Base-by-base conservation (phyloP, 371 early-diverging fungal species). In the Mucor indicus region DNA sequence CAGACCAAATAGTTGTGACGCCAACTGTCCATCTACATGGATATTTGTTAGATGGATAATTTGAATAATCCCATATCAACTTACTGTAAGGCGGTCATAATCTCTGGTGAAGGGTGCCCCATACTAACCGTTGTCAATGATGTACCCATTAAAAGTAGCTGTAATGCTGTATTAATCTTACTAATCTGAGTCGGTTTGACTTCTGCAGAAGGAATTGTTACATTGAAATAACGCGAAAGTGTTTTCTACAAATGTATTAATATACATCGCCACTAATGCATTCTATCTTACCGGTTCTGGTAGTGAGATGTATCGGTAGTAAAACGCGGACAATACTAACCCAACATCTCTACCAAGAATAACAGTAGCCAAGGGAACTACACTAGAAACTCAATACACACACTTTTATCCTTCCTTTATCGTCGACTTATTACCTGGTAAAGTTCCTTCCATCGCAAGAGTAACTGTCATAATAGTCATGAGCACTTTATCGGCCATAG, bases 401-500 rank as follows among this genome's bases (percentile, higher is more conserved):
- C n/a, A n/a, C n/a, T n/a, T n/a, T n/a, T n/a, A n/a, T n/a, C n/a
- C n/a, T n/a, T n/a, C n/a, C n/a, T n/a, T n/a, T 6, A 29, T 29
- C 12, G 6, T 8, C 30, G 8, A 29, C 30, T 33, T 11, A 7
- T 33, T 73, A 90, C 92, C 53, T 25, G 98, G 95, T 41, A 98
- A 54, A 40, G 92, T 66, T 11, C 82, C 81, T 23, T 84, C 79
- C 58, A 79, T 79, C 4, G 85, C 80, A 44, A 96, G 62, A 21
- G 94, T 85, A 3, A 94, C 75, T 9, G 92, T 90, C 66, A 96
- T 62, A 10, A 87, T 83, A 0, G 95, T 93, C 95, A 97, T 94
- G 19, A 98, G 64, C 2, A 87, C 80, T 66, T 98, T 98, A 70
- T 98, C 98, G 4, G 97, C 97, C n/a, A 89, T 83, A 3, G 98